Evolutionary conservation across 2,329 filamentous ascomycete genomes (phyloP).

Genomic region (Ophiocordyceps robertsii): DNA sequence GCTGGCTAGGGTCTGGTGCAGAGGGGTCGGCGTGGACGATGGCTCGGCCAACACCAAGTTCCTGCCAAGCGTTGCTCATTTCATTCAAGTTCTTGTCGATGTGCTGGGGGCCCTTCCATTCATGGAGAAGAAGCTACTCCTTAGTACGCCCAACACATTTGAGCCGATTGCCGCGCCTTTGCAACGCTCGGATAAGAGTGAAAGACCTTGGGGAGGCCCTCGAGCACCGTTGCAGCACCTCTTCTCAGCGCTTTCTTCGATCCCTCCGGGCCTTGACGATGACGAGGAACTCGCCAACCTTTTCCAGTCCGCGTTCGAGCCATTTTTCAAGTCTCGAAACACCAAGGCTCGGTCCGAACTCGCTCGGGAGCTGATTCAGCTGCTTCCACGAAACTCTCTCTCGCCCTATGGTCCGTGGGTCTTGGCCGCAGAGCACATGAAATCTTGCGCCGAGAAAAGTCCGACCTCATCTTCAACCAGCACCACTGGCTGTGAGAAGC

Average conservation of each 20-base stretch:
- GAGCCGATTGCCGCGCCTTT: conserved; percentile 54
- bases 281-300: conserved; percentile 30
- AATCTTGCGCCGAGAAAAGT: conserved; percentile 24
- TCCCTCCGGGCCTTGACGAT: conserved; percentile 33
- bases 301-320: conserved; percentile 38
- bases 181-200: conserved; percentile 38
- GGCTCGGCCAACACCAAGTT: conserved; percentile 32
- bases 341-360: conserved; percentile 30
- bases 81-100: conserved; percentile 33
- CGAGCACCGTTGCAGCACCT: conserved; percentile 54
- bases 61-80: conserved; percentile 37
- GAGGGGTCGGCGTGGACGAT: conserved; percentile 25
- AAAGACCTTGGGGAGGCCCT: conserved; percentile 34
- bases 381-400: conserved; percentile 29
- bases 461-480: conserved; percentile 8
- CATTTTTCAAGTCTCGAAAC: conserved; percentile 42
- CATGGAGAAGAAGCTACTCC: conserved; percentile 44
- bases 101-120: conserved; percentile 47
- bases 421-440: conserved; percentile 33
- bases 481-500: conserved; percentile 20
- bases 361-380: conserved; percentile 36
- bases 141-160: conserved; percentile 40
- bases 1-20: conserved; percentile 53
- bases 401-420: conserved; percentile 38
- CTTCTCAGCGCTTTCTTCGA: conserved; percentile 43